These are phyloP conservation scores for Dioscorea dumetorum DNA, from an alignment of 106 monocot genomes.

Conservation along the genomic window DNA sequence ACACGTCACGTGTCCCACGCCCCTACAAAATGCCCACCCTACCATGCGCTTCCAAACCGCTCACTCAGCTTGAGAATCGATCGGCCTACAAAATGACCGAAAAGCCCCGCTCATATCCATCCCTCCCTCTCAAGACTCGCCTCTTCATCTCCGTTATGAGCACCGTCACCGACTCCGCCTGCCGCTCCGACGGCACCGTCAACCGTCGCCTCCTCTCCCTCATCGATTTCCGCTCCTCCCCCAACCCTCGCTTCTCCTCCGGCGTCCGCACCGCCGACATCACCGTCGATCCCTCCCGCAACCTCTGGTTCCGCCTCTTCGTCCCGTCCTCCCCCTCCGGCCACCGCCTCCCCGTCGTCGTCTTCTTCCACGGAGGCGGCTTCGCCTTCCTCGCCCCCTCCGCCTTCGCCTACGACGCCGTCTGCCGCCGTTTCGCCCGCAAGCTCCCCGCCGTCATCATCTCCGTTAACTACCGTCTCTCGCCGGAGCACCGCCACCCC, in stretches of 20 bases:
- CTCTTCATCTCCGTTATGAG: constrained; percentile 8
- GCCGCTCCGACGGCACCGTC: constrained; percentile 62
- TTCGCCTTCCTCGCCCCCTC: constrained; percentile 10
- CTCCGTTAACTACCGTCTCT: constrained; percentile 34
- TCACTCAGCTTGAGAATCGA: no score
- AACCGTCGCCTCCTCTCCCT: constrained; percentile 47
- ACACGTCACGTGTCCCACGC: no score
- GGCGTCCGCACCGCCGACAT: constrained; percentile 48
- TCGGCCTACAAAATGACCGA: no score
- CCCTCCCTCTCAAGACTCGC: constrained; percentile 26
- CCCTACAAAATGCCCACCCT: no score
- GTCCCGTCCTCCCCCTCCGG: not conserved
- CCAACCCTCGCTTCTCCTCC: constrained; percentile 22
- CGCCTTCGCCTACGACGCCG: not conserved
- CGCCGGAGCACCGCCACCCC: constrained; percentile 39
- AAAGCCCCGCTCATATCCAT: no score
- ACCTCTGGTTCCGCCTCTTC: constrained; percentile 24
- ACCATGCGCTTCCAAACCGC: no score
- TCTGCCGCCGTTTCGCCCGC: constrained; percentile 14
- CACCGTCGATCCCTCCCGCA: constrained; percentile 13
- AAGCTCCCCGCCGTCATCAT: constrained; percentile 1
- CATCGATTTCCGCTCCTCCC: constrained; percentile 12
- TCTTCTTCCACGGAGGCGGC: constrained; percentile 19
- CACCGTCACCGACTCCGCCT: constrained; percentile 27
- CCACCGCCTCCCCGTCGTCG: constrained; percentile 2